phyloP scores from a whole-genome alignment of 768 basidiomycete species.

The Amanita pseudoporphyria region DNA sequence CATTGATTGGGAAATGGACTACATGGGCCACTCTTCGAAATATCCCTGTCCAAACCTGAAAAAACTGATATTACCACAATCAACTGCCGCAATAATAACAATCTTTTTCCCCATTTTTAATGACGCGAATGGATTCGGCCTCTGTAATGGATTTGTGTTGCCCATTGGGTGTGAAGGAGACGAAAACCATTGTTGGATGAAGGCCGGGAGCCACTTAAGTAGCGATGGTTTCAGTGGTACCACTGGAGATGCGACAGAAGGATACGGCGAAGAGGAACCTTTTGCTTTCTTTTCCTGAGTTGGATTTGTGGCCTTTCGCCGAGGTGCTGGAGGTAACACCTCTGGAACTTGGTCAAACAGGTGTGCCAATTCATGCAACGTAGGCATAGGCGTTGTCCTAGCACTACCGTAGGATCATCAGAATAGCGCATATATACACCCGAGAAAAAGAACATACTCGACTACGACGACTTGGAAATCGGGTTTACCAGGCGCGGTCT shows the following conservation, averaged over 20 bases:
- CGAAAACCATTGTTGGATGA: constrained; percentile 13
- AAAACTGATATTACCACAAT: constrained; percentile 81
- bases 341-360: constrained; percentile 68
- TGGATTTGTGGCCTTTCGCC: neutral
- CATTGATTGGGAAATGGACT: too few species aligned
- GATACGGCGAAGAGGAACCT: neutral
- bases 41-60: constrained; percentile 79
- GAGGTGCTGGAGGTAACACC: constrained; percentile 48
- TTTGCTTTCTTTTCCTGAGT: constrained; percentile 2
- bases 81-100: constrained; percentile 80
- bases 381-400: constrained; percentile 73
- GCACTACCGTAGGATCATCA: constrained; percentile 40
- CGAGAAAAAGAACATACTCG: constrained; percentile 43
- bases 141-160: constrained; percentile 15
- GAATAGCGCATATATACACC: neutral
- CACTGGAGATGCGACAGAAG: neutral
- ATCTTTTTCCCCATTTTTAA: constrained; percentile 80
- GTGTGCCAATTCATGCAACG: constrained; percentile 63
- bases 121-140: constrained; percentile 65
- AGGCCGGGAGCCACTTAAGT: neutral
- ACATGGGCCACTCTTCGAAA: constrained; percentile 81
- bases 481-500: constrained; percentile 64
- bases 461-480: constrained; percentile 85
- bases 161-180: constrained; percentile 10
- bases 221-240: constrained; percentile 2